Percentiles rank a stretch among this genome's conserved stretches.
Conservation (phyloP, 2,329 filamentous ascomycete species). For the Clonostachys solani region DNA sequence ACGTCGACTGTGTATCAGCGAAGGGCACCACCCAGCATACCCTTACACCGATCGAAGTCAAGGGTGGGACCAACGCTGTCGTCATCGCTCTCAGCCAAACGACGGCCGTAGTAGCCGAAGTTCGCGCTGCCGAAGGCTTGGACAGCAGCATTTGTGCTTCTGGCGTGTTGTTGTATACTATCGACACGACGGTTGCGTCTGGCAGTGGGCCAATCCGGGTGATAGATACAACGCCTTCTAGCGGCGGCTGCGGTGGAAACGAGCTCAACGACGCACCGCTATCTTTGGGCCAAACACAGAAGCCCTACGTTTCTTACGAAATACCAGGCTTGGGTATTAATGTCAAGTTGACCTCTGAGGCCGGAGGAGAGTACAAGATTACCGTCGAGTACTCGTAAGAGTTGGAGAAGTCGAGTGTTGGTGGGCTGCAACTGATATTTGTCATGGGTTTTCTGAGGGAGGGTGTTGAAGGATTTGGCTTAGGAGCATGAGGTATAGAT, state of each 20-base stretch:
- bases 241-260: conserved; percentile 17
- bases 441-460: too few species aligned
- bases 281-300: neutral
- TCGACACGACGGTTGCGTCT: conserved; percentile 18
- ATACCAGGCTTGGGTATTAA: too few species aligned
- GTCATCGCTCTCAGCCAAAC: neutral
- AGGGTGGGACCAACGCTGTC: neutral
- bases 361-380: too few species aligned
- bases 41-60: neutral
- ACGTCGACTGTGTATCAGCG: conserved; percentile 21
- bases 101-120: conserved; percentile 22
- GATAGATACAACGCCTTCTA: conserved; percentile 20
- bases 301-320: too few species aligned
- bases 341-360: too few species aligned
- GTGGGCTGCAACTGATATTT: too few species aligned
- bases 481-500: too few species aligned
- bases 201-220: conserved; percentile 23
- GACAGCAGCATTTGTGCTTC: conserved; percentile 19
- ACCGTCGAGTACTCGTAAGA: too few species aligned
- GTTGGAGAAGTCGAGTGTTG: too few species aligned
- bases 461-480: too few species aligned
- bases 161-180: conserved; percentile 26
- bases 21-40: conserved; percentile 17
- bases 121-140: conserved; percentile 14
- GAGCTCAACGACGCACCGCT: conserved; percentile 25